Percentiles rank a stretch among this genome's conserved stretches.
Evolutionary conservation across 306 rosid genomes (phyloP).

Genomic region (Alnus rubra): DNA sequence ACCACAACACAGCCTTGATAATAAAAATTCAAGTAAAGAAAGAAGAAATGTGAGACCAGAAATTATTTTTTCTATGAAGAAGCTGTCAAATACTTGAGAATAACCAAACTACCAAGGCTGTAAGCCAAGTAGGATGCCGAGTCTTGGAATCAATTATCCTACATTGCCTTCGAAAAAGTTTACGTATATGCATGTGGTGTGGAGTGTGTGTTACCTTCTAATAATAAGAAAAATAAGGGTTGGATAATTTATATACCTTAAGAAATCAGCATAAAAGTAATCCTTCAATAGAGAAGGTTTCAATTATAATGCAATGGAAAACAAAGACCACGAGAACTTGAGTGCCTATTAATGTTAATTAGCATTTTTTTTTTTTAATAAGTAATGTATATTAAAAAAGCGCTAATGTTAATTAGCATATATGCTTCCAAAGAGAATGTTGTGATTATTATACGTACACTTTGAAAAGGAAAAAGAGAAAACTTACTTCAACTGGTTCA

Average conservation of each 20-base stretch:
- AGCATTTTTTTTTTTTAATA: neutral
- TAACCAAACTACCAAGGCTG: neutral
- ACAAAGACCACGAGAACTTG: slow-evolving; percentile 9
- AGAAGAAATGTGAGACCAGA: neutral
- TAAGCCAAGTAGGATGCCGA: neutral
- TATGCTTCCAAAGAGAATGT: neutral
- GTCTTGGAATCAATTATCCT: neutral
- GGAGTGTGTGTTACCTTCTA: neutral
- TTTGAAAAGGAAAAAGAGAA: slow-evolving; percentile 20
- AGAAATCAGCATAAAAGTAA: neutral
- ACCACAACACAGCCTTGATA: neutral
- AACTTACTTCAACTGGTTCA: slow-evolving; percentile 74
- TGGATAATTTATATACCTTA: neutral
- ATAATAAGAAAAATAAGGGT: slow-evolving; percentile 1
- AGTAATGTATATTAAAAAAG: too few species aligned
- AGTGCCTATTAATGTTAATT: slow-evolving; percentile 9
- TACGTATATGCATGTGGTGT: neutral
- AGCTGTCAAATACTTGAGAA: neutral
- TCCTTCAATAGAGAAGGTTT: neutral
- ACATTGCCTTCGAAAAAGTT: neutral
- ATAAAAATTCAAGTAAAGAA: neutral
- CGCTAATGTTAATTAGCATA: neutral
- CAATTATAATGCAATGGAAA: slow-evolving; percentile 16
- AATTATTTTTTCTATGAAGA: neutral
- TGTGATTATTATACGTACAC: neutral